These are phyloP conservation scores for Stephanodiscus minutulus DNA, from an alignment of 108 stramenopile genomes.

Conservation along the genomic window DNA sequence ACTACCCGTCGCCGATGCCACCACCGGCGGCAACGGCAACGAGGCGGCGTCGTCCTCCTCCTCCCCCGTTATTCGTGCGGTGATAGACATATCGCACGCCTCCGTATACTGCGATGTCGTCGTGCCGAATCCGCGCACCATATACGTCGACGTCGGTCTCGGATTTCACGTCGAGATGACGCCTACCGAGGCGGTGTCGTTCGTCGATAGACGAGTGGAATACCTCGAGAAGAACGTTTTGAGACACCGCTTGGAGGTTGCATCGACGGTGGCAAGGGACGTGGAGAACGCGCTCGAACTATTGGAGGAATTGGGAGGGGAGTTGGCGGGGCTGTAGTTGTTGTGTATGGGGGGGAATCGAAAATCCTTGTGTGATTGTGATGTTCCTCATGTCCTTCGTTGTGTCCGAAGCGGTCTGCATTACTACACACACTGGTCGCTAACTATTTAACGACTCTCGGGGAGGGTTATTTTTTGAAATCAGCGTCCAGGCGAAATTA, in stretches of 20 bases:
- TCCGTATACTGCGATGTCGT: slow-evolving; percentile 62
- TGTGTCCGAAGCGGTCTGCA: no score
- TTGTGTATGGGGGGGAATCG: no score
- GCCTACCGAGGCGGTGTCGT: slow-evolving; percentile 55
- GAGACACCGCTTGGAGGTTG: slow-evolving; percentile 31
- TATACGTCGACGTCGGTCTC: slow-evolving; percentile 71
- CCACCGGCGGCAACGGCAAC: no score
- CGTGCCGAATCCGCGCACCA: slow-evolving; percentile 40
- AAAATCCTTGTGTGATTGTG: no score
- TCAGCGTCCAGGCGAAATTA: no score
- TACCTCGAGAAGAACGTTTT: slow-evolving; percentile 48
- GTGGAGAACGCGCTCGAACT: slow-evolving; percentile 50
- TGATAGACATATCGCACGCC: slow-evolving; percentile 59
- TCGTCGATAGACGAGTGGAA: slow-evolving; percentile 50
- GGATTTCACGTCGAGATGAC: slow-evolving; percentile 80
- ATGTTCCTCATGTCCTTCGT: no score
- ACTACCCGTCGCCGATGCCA: no score
- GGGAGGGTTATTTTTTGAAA: no score
- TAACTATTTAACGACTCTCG: no score
- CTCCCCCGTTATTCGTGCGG: no score
- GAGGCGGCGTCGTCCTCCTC: no score
- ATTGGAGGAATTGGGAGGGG: slow-evolving; percentile 41
- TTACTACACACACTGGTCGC: no score
- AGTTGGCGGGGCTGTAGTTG: background rate
- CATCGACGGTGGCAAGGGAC: slow-evolving; percentile 47